Base-by-base conservation (phyloP, 1,139 yeast species). In the Diutina rugosa region DNA sequence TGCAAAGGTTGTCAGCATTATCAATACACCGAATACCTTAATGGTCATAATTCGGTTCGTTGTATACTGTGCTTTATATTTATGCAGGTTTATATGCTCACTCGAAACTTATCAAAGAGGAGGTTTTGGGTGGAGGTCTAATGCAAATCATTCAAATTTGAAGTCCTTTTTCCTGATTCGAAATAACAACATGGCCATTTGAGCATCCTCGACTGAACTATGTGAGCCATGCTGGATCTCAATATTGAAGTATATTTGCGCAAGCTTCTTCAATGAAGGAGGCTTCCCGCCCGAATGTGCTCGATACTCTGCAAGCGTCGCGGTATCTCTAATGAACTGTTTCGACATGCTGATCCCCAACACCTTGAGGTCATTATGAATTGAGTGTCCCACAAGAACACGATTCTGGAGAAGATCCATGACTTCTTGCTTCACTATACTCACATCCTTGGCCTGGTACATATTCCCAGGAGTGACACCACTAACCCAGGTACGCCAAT, bases 401-500 rank as follows among this genome's bases (percentile, higher is more conserved):
- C 80, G 74, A 35, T 72, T 80, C 3, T 79, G 64, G 12, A 82
- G 61, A 16, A 89, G 59, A 0, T 77, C 76, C 0, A 81, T 67
- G 0, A 85, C 85, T 57, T 72, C 72, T 14, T 69, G 62, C 65
- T 86, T 95, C 0, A 95, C 95, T 44, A 81, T 80, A 60, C 78
- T 74, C 63, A 87, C 86, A 1, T 80, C 61, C 0, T 85, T 74
- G 0, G 96, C 97, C 53, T 76, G 67, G 46, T 73, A 71, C 87
- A 90, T 82, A 65, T 86, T 81, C 8, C 71, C 69, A 0, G 96
- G 87, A 1, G 84, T 74, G 3, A 91, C 81, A 16, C 98, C 98
- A 67, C 95, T 85, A n/a, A 89, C 95, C 88, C 91, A 84, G 0
- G 97, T 91, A 67, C 97, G 78, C 90, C 95, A 91, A 67, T 90